phyloP scores from a whole-genome alignment of 306 rosid species.

The Malus sieversii region DNA sequence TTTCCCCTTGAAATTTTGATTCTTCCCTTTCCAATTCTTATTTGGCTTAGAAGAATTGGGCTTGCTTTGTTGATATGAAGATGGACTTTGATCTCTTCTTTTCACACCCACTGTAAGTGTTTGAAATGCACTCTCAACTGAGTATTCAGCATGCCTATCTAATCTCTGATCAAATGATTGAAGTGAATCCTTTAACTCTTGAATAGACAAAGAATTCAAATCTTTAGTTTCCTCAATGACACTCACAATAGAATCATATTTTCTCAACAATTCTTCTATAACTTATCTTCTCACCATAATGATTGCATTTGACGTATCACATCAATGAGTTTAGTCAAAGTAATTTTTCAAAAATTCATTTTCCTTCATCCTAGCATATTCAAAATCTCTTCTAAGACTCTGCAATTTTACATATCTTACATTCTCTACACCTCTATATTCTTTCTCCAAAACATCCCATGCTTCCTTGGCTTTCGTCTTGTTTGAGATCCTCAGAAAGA shows the following conservation, averaged over 20 bases:
- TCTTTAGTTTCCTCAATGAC: slow-evolving; percentile 1
- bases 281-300: not conserved
- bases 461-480: not conserved
- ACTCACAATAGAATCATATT: not conserved
- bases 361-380: not conserved
- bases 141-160: not conserved
- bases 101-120: not conserved
- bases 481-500: not conserved
- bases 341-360: not conserved
- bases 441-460: not conserved
- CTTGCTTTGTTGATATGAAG: not conserved
- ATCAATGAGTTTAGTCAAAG: no score
- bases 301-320: not conserved
- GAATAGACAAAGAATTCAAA: not conserved
- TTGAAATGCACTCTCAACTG: not conserved
- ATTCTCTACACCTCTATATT: not conserved
- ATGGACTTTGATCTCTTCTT: not conserved
- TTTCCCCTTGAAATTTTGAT: no score
- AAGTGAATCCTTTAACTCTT: not conserved
- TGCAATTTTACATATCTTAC: not conserved
- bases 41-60: not conserved
- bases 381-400: not conserved
- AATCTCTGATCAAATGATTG: not conserved
- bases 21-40: no score
- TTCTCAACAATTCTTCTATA: slow-evolving; percentile 3